Evolutionary conservation across 768 basidiomycete species (phyloP), one percentile per base, ranked within the genome.

Genomic region (Macrolepiota dolichaula): DNA sequence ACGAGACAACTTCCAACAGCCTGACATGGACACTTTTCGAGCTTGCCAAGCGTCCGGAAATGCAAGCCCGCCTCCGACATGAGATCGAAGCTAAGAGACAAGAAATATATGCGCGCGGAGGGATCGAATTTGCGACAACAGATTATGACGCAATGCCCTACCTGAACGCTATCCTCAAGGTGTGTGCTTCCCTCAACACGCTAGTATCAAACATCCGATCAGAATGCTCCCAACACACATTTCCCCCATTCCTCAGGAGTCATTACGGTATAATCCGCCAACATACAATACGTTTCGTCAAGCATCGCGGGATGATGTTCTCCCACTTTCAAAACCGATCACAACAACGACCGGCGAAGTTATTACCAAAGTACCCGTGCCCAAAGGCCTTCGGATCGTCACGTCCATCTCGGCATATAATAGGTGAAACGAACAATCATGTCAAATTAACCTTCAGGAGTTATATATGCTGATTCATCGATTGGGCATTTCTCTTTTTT

Each of bases 1-100:
- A 89, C 68, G 88, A 87, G 68, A 88, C 87, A 3, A 85, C 82
- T 53, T 80, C 87, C 3, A 83, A 79, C 38, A 77, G 81, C 1
- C 55, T 87, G 32, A 77, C 78, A 57, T 92, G 87, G 86, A 77
- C 82, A 6, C 71, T 92, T 7, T 75, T 86, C 57, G 85, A 87
- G 64, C 77, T 94, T 3, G 81, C 86, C 2, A 79, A 76, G 42
- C 73, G 85, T 62, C 85, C 81, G 0, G 75, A 83, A 19, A 70
- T 85, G 2, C 91, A 94, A 68, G 71, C 72, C 2, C 79, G 77
- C 51, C 81, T 93, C 22, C 83, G 91, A 15, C 73, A 75, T 0
- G 91, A 92, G 71, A 79, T 87, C 44, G 67, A 76, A n/a, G 65
- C 66, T 17, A 74, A 74, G 25, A 72, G 78, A 65, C 65, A 64